Percentiles rank a stretch among this genome's conserved stretches.
Evolutionary conservation across 768 basidiomycete genomes (phyloP).

Genomic region (Baorangia bicolor): DNA sequence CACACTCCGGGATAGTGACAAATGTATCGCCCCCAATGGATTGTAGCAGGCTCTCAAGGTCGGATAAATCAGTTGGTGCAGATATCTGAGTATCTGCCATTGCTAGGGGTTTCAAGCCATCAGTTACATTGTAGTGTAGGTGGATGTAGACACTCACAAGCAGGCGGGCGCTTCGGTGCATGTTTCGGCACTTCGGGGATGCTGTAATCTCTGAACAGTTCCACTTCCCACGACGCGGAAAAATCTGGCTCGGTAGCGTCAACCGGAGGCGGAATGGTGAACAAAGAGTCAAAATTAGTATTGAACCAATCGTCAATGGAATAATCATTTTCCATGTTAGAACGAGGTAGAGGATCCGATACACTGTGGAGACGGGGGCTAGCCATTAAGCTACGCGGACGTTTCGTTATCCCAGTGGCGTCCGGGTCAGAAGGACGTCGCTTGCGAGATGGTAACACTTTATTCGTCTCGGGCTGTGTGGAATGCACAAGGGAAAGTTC

Average conservation of each 20-base stretch:
- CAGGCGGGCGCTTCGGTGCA: background rate
- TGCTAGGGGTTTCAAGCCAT: background rate
- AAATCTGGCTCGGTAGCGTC: conserved; percentile 26
- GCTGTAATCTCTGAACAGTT: conserved; percentile 33
- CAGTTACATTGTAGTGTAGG: background rate
- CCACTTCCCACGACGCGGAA: conserved; percentile 31
- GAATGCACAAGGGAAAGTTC: background rate
- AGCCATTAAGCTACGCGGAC: conserved; percentile 17
- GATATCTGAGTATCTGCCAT: background rate
- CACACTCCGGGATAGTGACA: background rate
- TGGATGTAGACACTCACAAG: conserved; percentile 5
- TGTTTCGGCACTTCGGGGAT: conserved; percentile 9
- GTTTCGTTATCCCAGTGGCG: conserved; percentile 22
- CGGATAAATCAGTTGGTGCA: background rate
- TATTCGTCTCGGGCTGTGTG: background rate
- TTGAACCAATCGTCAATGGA: conserved; percentile 39
- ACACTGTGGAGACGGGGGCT: conserved; percentile 26
- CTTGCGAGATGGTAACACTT: conserved; percentile 25
- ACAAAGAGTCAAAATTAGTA: conserved; percentile 22
- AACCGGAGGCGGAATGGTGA: conserved; percentile 29
- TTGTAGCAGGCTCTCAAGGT: conserved; percentile 10
- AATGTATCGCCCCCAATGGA: background rate
- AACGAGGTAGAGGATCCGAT: conserved; percentile 32
- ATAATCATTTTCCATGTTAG: conserved; percentile 14
- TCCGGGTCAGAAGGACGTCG: conserved; percentile 39